These are phyloP conservation scores for Coniochaeta prunicola DNA, from an alignment of 2,329 filamentous ascomycete genomes.

Conservation along the genomic window DNA sequence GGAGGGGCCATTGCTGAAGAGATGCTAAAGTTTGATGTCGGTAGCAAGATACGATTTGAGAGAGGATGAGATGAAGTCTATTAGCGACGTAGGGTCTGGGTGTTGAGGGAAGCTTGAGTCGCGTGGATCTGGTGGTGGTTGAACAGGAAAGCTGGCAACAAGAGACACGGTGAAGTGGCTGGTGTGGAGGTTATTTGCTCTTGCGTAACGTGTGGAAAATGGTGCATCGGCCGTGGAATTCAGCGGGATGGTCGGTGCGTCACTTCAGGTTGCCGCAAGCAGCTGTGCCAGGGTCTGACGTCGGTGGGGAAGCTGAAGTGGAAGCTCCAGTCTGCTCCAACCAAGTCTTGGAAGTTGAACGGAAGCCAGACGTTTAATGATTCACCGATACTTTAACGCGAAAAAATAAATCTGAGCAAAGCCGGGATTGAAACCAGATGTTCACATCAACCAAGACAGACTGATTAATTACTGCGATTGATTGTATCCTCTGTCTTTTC, in stretches of 20 bases:
- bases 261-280: constrained; percentile 2
- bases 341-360: background rate
- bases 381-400: background rate
- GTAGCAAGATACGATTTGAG: background rate
- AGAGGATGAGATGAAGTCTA: background rate
- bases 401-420: too few species aligned
- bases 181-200: background rate
- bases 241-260: constrained; percentile 1
- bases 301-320: constrained; percentile 1
- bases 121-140: background rate
- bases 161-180: background rate
- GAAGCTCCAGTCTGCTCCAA: too few species aligned
- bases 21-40: background rate
- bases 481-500: too few species aligned
- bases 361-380: background rate
- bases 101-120: background rate
- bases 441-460: too few species aligned
- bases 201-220: constrained; percentile 1
- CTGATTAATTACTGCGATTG: too few species aligned
- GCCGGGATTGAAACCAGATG: too few species aligned
- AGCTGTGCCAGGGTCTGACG: background rate
- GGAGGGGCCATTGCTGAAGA: constrained; percentile 59
- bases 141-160: constrained; percentile 2
- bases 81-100: background rate
- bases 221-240: constrained; percentile 4